Base-by-base conservation (phyloP, 2,329 filamentous ascomycete genomes). In the Seiridium cupressi region DNA sequence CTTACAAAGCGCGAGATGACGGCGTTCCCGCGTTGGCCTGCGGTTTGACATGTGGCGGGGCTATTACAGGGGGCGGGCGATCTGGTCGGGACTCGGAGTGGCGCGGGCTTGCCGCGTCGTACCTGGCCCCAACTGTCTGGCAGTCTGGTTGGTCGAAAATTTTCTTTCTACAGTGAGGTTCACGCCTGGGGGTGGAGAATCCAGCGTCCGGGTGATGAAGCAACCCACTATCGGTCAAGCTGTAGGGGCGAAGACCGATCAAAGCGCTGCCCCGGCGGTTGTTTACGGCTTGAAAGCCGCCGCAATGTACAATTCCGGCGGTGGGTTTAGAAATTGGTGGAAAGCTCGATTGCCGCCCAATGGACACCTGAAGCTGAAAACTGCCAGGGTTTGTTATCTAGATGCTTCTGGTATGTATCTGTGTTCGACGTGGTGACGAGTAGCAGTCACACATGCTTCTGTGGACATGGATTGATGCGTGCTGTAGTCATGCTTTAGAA, bases 181-280 rank as follows among this genome's bases (percentile, higher is more conserved):
- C 18, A 26, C 18, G 13, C 38, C 38, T 42, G 38, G 38, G 10
- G 49, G 49, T 53, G 49, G 49, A 53, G 49, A 42, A 42, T 49
- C n/a, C 10, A 31, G 31, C 7, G n/a, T 13, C 26, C 26, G 49
- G n/a, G 8, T 6, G 10, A 40, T 18, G 34, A 53, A 53, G 13
- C 49, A 55, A 31, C 51, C 49, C 49, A 53, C 49, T 26, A 40
- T 53, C 34, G 49, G 49, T 35, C 36, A 42, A 8, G 36, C 31
- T n/a, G 31, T 55, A 44, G 38, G 51, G 51, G 51, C 51, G 51
- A 55, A 55, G 31, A 55, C 51, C 51, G 51, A 55, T 44, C 51
- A n/a, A 42, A 42, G 36, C 51, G 44, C 51, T 38, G 38, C 51
- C 8, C 36, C 10, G 18, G 38, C 51, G 51, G 51, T 35, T 55